Evolutionary conservation across 2,329 filamentous ascomycete genomes (phyloP), one percentile per base, ranked within the genome.

Genomic region (Fusarium fujikuroi): DNA sequence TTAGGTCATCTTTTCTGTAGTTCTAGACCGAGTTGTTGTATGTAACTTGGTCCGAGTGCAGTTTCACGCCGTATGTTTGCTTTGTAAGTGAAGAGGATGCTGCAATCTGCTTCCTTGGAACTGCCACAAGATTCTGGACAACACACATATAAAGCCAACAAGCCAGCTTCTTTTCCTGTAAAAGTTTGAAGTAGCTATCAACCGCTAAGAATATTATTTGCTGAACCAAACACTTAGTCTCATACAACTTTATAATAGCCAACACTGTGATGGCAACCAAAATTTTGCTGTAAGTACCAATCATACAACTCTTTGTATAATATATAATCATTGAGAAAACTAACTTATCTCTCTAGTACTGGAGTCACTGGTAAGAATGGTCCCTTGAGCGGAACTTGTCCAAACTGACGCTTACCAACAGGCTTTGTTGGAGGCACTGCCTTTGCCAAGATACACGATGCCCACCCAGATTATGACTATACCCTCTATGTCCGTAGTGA

Each of bases 361-460:
- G 84, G 84, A n/a, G 82, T 79, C 23, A 85, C 84, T 54, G 84
- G 84, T 85, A 80, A 66, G 23, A n/a, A 34, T 50, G 0, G 5
- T 18, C 21, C 3, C 3, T 9, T 7, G 4, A 18, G 15, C 4
- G 7, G 14, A 12, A 11, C 15, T 7, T 25, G 8, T 16, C 9
- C 23, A 43, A 25, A 43, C 36, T 69, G 14, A 75, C 49, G 58
- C 10, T 63, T 63, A 6, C 21, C 23, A 18, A 9, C 14, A 80
- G 87, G 88, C 66, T 89, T 86, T 75, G 84, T 89, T 61, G 88
- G 88, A 46, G 88, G 87, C 11, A 83, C 86, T 40, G 82, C 84
- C 10, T 83, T 89, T 42, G 81, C 85, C 54, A 77, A 80, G 19
- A 77, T 89, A 11, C 74, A 81, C 60, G 75, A 82, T 11, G 78